phyloP scores from a whole-genome alignment of 495 filamentous ascomycete species.

The Venustampulla echinocandica region DNA sequence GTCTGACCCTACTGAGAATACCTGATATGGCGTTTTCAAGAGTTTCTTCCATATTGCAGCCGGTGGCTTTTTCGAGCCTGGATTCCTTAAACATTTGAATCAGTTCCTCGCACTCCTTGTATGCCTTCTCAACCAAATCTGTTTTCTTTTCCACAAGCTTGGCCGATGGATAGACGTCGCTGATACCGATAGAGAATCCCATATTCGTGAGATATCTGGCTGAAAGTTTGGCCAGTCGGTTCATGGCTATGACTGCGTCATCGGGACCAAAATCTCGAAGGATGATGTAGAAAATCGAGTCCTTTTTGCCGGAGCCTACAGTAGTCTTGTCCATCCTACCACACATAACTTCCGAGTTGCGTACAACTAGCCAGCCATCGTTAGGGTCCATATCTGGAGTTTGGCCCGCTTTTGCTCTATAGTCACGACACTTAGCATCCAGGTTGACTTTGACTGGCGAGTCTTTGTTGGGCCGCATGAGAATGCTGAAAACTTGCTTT shows the following conservation, averaged over 20 bases:
- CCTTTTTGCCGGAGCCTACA: constrained; percentile 92
- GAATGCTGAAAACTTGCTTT: constrained; percentile 91
- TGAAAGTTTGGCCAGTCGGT: constrained; percentile 81
- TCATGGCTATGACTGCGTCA: constrained; percentile 86
- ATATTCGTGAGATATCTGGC: constrained; percentile 81
- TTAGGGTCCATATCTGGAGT: constrained; percentile 70
- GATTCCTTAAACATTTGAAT: constrained; percentile 72
- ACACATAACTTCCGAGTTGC: constrained; percentile 97
- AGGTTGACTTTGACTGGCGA: constrained; percentile 80
- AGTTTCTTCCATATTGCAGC: constrained; percentile 84
- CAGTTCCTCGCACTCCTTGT: constrained; percentile 72
- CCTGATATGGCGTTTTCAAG: constrained; percentile 86
- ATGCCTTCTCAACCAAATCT: constrained; percentile 66
- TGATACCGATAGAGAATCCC: constrained; percentile 94
- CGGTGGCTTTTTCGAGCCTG: constrained; percentile 71
- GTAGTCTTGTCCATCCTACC: constrained; percentile 97
- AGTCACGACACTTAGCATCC: constrained; percentile 85
- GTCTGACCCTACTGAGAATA: constrained; percentile 82
- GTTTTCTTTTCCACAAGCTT: constrained; percentile 62
- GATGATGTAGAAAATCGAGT: constrained; percentile 94
- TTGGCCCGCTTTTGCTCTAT: constrained; percentile 43
- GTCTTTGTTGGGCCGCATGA: constrained; percentile 83
- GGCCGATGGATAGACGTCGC: constrained; percentile 77
- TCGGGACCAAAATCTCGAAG: constrained; percentile 88
- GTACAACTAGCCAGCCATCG: constrained; percentile 82